Percentiles rank a stretch among this genome's conserved stretches.
phyloP scores from a whole-genome alignment of 176 grass and related monocot genomes.

The Carex littledalei region DNA sequence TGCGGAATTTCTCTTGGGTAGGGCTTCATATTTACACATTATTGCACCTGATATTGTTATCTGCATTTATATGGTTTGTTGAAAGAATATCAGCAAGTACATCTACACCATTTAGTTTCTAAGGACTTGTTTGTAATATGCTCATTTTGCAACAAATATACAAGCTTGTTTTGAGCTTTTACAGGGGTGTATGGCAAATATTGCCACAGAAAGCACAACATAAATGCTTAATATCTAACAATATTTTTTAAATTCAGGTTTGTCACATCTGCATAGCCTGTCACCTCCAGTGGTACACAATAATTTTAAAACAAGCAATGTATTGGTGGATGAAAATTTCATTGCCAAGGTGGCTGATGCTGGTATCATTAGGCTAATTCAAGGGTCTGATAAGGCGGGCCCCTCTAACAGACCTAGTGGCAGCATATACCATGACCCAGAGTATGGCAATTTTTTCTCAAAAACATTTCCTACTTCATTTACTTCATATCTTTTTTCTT shows the following conservation, averaged over 20 bases:
- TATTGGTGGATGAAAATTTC: constrained; percentile 94
- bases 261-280: constrained; percentile 64
- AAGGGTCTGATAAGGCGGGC: constrained; percentile 29
- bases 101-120: neutral
- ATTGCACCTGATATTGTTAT: neutral
- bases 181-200: neutral
- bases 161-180: neutral
- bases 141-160: neutral
- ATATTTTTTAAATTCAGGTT: constrained; percentile 40
- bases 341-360: constrained; percentile 87
- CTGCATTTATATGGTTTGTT: neutral
- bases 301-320: constrained; percentile 84
- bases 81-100: neutral
- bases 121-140: neutral
- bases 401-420: constrained; percentile 32
- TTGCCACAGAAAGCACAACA: neutral
- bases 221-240: constrained; percentile 2
- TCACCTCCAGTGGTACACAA: constrained; percentile 65
- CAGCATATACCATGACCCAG: constrained; percentile 52
- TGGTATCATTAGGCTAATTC: constrained; percentile 47
- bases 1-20: neutral
- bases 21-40: neutral
- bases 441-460: constrained; percentile 32
- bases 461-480: neutral
- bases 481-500: neutral